These are phyloP conservation scores for Neonectria ditissima DNA, from an alignment of 2,329 filamentous ascomycete species.

Conservation along the genomic window DNA sequence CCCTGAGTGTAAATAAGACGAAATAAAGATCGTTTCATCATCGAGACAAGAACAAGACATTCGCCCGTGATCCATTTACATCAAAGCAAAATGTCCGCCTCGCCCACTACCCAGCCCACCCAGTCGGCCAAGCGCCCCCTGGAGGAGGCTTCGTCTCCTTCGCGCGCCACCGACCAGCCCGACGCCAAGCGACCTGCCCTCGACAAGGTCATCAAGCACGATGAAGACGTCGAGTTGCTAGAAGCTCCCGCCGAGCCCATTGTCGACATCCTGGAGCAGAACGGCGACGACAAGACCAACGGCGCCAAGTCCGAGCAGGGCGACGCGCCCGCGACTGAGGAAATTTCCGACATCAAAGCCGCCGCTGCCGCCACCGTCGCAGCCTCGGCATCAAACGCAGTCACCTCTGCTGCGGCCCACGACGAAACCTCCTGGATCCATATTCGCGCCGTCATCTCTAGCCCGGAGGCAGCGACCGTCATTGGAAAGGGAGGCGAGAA, in stretches of 20 bases:
- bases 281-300: constrained; percentile 63
- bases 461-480: constrained; percentile 95
- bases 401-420: constrained; percentile 68
- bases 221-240: constrained; percentile 64
- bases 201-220: constrained; percentile 86
- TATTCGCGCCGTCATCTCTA: constrained; percentile 95
- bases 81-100: constrained; percentile 76
- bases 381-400: constrained; percentile 49
- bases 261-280: constrained; percentile 58
- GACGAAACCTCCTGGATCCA: constrained; percentile 98
- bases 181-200: constrained; percentile 97
- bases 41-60: constrained; percentile 38
- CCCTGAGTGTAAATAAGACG: constrained; percentile 84
- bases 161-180: constrained; percentile 89
- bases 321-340: constrained; percentile 42
- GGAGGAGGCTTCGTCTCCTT: constrained; percentile 96
- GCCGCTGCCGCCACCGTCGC: constrained; percentile 54
- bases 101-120: constrained; percentile 71
- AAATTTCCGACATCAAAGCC: constrained; percentile 55
- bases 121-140: constrained; percentile 90
- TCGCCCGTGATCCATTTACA: constrained; percentile 42
- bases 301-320: constrained; percentile 57
- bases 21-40: constrained; percentile 49
- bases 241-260: constrained; percentile 48
- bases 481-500: constrained; percentile 99